A percentile compares a stretch with the other conserved stretches of the same genome.
Conservation (phyloP, 768 basidiomycete species). For the Amanita rubescens region DNA sequence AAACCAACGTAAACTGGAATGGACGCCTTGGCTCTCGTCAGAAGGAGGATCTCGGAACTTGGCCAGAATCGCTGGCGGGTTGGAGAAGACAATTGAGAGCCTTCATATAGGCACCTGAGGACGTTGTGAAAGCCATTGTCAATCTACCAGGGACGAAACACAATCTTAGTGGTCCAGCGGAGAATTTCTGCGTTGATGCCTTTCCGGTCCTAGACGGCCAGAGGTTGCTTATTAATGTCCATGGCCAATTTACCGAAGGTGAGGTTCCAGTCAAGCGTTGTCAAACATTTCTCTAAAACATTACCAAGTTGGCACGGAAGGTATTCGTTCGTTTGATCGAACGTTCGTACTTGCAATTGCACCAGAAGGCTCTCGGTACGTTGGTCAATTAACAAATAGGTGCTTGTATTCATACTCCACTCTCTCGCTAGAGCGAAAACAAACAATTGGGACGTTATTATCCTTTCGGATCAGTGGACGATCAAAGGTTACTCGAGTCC, state of each 20-base stretch:
- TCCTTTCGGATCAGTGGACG: conserved; percentile 84
- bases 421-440: conserved; percentile 50
- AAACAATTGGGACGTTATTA: conserved; percentile 84
- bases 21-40: conserved; percentile 61
- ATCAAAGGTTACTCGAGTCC: conserved; percentile 80
- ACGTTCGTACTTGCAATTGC: conserved; percentile 84
- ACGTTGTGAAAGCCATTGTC: conserved; percentile 50
- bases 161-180: conserved; percentile 67
- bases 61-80: conserved; percentile 50
- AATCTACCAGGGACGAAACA: conserved; percentile 75
- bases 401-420: conserved; percentile 10
- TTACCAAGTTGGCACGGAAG: conserved; percentile 39
- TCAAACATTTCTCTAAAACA: background rate
- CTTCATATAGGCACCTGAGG: conserved; percentile 68
- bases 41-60: conserved; percentile 70
- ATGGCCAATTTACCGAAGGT: conserved; percentile 93
- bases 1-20: conserved; percentile 77
- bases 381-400: conserved; percentile 12
- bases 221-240: conserved; percentile 65
- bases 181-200: conserved; percentile 83
- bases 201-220: conserved; percentile 66
- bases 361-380: conserved; percentile 76
- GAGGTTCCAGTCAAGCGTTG: conserved; percentile 19
- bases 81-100: conserved; percentile 55
- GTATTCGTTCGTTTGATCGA: conserved; percentile 88